Evolutionary conservation across 1,284 basidiomycete species (phyloP).

Genomic region (Moniliella sp.): DNA sequence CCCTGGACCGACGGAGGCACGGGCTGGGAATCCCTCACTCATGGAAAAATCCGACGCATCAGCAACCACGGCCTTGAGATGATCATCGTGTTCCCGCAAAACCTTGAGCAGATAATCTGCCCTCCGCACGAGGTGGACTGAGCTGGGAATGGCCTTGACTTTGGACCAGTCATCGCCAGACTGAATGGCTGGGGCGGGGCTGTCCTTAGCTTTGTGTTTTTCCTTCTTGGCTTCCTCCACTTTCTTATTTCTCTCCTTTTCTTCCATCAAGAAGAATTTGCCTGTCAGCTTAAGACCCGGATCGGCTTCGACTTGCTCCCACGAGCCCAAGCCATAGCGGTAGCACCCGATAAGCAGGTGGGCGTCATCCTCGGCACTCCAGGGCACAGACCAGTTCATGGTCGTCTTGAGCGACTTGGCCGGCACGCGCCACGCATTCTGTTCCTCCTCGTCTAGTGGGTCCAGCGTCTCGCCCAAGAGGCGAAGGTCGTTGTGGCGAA

Average conservation of each 20-base stretch:
- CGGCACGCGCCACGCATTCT: conserved; percentile 43
- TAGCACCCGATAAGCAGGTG: conserved; percentile 82
- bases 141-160: no score
- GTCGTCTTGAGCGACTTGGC: conserved; percentile 63
- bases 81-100: no score
- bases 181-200: background rate
- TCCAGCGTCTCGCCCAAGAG: conserved; percentile 53
- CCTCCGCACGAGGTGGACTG: no score
- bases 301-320: conserved; percentile 86
- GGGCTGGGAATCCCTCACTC: no score
- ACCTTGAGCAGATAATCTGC: no score
- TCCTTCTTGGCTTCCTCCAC: conserved; percentile 9
- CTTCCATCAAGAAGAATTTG: conserved; percentile 80
- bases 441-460: conserved; percentile 33
- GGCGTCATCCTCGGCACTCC: conserved; percentile 78
- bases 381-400: conserved; percentile 82
- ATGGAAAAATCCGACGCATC: no score
- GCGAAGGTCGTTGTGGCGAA: conserved; percentile 67
- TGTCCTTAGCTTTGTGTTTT: conserved; percentile 6
- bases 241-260: conserved; percentile 16
- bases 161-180: background rate
- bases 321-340: conserved; percentile 81
- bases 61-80: no score
- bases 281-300: conserved; percentile 57
- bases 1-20: no score